Conservation (phyloP, 805 yeast species). For the Zygosaccharomyces lentus region DNA sequence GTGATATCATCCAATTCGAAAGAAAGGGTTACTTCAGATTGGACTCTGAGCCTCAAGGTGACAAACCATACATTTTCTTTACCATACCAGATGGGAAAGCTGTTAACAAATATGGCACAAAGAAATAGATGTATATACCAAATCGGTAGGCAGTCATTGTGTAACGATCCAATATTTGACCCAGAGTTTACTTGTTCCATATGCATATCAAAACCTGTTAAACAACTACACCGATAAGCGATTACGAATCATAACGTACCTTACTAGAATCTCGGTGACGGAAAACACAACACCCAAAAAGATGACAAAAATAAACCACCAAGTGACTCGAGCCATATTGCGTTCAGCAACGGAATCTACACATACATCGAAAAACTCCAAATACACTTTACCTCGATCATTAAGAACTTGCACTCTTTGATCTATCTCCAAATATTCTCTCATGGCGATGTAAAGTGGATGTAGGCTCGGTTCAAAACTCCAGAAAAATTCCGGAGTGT, state of each 20-base stretch:
- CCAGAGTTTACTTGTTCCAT: neutral
- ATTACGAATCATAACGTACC: conserved; percentile 47
- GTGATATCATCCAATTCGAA: conserved; percentile 90
- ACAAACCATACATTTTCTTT: conserved; percentile 70
- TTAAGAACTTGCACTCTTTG: conserved; percentile 91
- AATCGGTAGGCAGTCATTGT: neutral
- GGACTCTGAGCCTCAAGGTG: conserved; percentile 53
- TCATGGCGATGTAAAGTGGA: conserved; percentile 81
- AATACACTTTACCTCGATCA: conserved; percentile 87
- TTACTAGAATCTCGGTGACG: conserved; percentile 58
- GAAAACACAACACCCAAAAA: conserved; percentile 75
- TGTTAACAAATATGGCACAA: conserved; percentile 70
- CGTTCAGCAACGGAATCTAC: conserved; percentile 92
- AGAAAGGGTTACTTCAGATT: conserved; percentile 94
- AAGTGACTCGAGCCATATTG: conserved; percentile 86
- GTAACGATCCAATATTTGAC: neutral
- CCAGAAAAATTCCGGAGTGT: conserved; percentile 97
- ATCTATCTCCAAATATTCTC: conserved; percentile 92
- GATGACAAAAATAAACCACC: conserved; percentile 82
- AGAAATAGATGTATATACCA: conserved; percentile 37
- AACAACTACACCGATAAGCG: conserved; percentile 3
- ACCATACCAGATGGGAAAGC: conserved; percentile 95
- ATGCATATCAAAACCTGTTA: neutral
- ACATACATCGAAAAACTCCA: conserved; percentile 88
- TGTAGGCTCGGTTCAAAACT: conserved; percentile 90